Evolutionary conservation across 2,329 filamentous ascomycete species (phyloP).

Genomic region (Phaeoacremonium minimum): DNA sequence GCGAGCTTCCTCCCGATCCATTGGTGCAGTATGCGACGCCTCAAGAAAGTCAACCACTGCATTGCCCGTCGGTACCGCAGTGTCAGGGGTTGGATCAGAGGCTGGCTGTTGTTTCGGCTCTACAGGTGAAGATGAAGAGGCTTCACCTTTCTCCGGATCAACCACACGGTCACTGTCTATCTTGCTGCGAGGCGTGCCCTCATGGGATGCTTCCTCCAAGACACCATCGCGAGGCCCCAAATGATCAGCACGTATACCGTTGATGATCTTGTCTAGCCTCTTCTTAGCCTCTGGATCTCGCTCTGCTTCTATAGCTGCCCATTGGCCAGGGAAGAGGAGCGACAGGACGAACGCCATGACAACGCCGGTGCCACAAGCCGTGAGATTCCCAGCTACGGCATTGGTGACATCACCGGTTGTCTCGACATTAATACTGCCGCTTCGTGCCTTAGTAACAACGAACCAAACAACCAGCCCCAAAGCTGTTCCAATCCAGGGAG

Average conservation of each 20-base stretch:
- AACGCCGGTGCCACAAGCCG: slow-evolving; percentile 26
- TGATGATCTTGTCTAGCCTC: slow-evolving; percentile 20
- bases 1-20: slow-evolving; percentile 29
- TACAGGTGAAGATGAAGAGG: neutral
- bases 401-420: slow-evolving; percentile 31
- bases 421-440: slow-evolving; percentile 25
- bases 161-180: slow-evolving; percentile 3
- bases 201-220: neutral
- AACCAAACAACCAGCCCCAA: slow-evolving; percentile 30
- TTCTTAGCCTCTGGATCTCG: slow-evolving; percentile 14
- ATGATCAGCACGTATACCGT: slow-evolving; percentile 14
- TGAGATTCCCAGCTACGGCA: slow-evolving; percentile 30
- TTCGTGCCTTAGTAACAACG: slow-evolving; percentile 25
- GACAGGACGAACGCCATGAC: slow-evolving; percentile 25
- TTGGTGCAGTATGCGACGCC: slow-evolving; percentile 30
- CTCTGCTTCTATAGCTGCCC: slow-evolving; percentile 11
- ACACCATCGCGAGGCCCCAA: neutral
- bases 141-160: slow-evolving; percentile 9
- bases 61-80: slow-evolving; percentile 25
- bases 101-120: slow-evolving; percentile 5
- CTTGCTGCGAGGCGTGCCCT: neutral
- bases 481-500: slow-evolving; percentile 26
- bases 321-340: slow-evolving; percentile 25
- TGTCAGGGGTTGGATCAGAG: slow-evolving; percentile 15
- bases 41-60: slow-evolving; percentile 36